Conservation (phyloP, 1,284 basidiomycete species). For the Ganoderma boninense region DNA sequence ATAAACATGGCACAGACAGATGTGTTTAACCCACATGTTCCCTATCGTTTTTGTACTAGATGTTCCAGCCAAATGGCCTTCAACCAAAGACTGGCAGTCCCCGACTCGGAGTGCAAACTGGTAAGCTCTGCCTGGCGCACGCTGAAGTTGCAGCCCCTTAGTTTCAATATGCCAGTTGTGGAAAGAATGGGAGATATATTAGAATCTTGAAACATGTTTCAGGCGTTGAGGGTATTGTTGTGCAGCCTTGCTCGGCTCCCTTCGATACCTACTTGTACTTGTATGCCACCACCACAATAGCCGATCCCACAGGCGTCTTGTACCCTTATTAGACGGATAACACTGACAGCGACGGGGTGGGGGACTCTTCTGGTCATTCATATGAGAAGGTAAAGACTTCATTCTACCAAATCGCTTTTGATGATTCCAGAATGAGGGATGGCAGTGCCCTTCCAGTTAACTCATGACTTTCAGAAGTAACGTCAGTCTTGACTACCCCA, state of each 20-base stretch:
- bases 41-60: no score
- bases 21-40: no score
- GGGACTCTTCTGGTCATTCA: no score
- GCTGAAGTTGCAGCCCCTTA: not conserved
- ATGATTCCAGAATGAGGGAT: not conserved
- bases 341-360: not conserved
- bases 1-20: no score
- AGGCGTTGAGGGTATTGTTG: not conserved
- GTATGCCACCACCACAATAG: not conserved
- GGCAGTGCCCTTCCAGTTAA: not conserved
- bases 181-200: not conserved
- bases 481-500: not conserved
- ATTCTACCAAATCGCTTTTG: not conserved
- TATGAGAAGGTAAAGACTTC: not conserved
- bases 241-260: not conserved
- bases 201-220: not conserved
- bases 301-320: not conserved
- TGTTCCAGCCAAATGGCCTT: no score
- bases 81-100: no score
- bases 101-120: no score
- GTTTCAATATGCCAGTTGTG: not conserved
- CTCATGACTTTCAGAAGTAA: no score
- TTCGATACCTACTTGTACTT: not conserved
- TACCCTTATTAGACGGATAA: not conserved
- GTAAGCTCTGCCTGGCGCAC: not conserved